These are phyloP conservation scores for Talaromyces albobiverticillius DNA, from an alignment of 2,329 filamentous ascomycete species.

Conservation along the genomic window DNA sequence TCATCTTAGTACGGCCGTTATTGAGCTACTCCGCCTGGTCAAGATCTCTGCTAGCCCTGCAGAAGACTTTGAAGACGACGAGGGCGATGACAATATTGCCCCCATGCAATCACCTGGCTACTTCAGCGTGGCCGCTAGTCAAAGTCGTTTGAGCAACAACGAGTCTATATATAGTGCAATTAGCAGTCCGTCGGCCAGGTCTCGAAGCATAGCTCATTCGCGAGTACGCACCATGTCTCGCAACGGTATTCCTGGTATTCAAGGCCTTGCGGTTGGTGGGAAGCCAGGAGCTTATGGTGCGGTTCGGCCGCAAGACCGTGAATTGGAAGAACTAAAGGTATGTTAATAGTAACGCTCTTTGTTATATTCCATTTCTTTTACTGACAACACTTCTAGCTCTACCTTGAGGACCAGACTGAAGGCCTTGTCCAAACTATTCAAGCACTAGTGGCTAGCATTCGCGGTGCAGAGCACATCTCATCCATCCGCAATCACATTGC, in stretches of 20 bases:
- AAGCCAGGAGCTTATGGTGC: conserved; percentile 41
- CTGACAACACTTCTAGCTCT: conserved; percentile 51
- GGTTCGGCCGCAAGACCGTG: conserved; percentile 40
- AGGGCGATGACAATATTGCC: conserved; percentile 63
- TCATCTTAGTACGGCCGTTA: conserved; percentile 78
- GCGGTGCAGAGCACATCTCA: conserved; percentile 60
- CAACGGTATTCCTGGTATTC: conserved; percentile 29
- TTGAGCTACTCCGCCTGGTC: conserved; percentile 78
- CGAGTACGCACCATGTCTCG: conserved; percentile 29
- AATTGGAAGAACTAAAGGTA: conserved; percentile 62
- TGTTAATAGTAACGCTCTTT: conserved; percentile 17
- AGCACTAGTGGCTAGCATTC: conserved; percentile 71
- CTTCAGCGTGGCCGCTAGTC: conserved; percentile 57
- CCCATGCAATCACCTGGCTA: conserved; percentile 67
- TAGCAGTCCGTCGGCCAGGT: conserved; percentile 57
- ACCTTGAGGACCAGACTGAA: conserved; percentile 79
- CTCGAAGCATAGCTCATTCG: conserved; percentile 30
- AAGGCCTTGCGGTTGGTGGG: conserved; percentile 20
- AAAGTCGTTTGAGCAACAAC: conserved; percentile 56
- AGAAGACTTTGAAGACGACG: conserved; percentile 73
- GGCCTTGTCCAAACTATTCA: conserved; percentile 77
- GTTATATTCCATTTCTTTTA: neutral
- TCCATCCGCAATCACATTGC: conserved; percentile 68
- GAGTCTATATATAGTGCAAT: conserved; percentile 74
- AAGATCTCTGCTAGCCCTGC: conserved; percentile 77